phyloP scores from a whole-genome alignment of 2,329 filamentous ascomycete species.

The Macrophomina phaseolina region DNA sequence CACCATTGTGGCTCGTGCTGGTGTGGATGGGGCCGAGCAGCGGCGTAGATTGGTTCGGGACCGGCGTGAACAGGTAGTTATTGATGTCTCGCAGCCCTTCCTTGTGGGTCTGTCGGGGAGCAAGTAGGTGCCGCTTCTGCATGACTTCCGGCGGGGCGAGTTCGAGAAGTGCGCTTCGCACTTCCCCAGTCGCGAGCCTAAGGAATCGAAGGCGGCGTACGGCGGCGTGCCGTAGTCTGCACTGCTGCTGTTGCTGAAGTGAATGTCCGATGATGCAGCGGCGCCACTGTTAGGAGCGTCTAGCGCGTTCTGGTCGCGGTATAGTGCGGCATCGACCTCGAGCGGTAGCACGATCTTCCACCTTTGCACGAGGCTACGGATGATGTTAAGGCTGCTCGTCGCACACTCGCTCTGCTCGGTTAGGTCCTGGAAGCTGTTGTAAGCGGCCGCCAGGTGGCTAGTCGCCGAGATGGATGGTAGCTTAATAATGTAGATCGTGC shows the following conservation, averaged over 20 bases:
- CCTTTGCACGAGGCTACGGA: conserved; percentile 32
- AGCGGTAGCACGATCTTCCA: conserved; percentile 34
- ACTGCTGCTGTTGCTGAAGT: too few species aligned
- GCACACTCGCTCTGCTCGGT: conserved; percentile 31
- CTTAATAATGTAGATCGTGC: conserved; percentile 34
- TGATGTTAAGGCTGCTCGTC: conserved; percentile 29
- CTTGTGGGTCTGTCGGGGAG: too few species aligned
- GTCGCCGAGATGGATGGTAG: conserved; percentile 31
- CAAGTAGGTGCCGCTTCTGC: too few species aligned
- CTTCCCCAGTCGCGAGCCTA: too few species aligned
- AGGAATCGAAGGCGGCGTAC: too few species aligned
- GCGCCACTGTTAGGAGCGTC: neutral
- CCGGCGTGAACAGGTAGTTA: conserved; percentile 33
- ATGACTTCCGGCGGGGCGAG: too few species aligned
- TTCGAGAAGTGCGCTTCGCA: too few species aligned
- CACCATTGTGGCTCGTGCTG: conserved; percentile 26
- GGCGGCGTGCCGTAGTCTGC: too few species aligned
- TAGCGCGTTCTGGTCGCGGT: conserved; percentile 26
- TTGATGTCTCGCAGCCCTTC: neutral
- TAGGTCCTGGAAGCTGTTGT: conserved; percentile 33
- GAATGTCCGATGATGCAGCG: neutral
- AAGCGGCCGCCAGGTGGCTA: conserved; percentile 54
- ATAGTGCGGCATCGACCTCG: conserved; percentile 33
- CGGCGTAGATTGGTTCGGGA: conserved; percentile 33
- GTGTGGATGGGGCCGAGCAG: conserved; percentile 33